These are phyloP conservation scores for Phytophthora sp. DNA, from an alignment of 352 stramenopile species.

Conservation along the genomic window DNA sequence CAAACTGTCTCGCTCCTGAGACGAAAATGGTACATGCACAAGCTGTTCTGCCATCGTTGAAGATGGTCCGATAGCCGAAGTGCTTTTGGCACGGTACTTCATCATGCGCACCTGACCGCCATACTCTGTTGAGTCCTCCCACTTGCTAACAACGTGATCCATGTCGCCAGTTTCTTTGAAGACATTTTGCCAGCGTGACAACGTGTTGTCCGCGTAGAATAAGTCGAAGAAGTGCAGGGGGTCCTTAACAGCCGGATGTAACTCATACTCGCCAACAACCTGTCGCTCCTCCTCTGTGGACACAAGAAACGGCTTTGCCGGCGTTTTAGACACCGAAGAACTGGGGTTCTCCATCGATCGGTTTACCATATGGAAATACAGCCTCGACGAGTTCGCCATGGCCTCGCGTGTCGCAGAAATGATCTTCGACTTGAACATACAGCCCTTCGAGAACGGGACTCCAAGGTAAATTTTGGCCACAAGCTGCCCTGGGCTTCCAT, in stretches of 20 bases:
- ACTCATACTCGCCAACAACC: conserved; percentile 68
- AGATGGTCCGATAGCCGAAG: conserved; percentile 68
- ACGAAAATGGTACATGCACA: conserved; percentile 58
- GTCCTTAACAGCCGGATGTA: conserved; percentile 58
- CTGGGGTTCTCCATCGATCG: conserved; percentile 43
- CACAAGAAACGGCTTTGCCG: conserved; percentile 66
- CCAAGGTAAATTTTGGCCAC: conserved; percentile 73
- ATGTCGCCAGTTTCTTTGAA: conserved; percentile 68
- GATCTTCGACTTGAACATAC: conserved; percentile 92
- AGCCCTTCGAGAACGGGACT: conserved; percentile 88
- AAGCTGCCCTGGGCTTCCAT: conserved; percentile 41
- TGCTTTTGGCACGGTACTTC: conserved; percentile 80
- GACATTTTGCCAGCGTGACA: conserved; percentile 59
- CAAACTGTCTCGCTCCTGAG: conserved; percentile 42
- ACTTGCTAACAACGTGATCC: conserved; percentile 63
- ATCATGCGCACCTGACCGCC: conserved; percentile 70
- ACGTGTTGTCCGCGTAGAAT: conserved; percentile 65
- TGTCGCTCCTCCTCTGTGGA: conserved; percentile 75
- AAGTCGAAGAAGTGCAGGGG: conserved; percentile 74
- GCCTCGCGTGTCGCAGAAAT: conserved; percentile 79
- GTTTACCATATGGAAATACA: conserved; percentile 73
- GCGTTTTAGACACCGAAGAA: conserved; percentile 6
- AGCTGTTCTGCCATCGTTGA: conserved; percentile 61
- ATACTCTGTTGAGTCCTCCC: conserved; percentile 63
- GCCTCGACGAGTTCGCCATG: conserved; percentile 53